These are phyloP conservation scores for Beta lomatogona DNA, from an alignment of 179 eudicot genomes.

Conservation along the genomic window DNA sequence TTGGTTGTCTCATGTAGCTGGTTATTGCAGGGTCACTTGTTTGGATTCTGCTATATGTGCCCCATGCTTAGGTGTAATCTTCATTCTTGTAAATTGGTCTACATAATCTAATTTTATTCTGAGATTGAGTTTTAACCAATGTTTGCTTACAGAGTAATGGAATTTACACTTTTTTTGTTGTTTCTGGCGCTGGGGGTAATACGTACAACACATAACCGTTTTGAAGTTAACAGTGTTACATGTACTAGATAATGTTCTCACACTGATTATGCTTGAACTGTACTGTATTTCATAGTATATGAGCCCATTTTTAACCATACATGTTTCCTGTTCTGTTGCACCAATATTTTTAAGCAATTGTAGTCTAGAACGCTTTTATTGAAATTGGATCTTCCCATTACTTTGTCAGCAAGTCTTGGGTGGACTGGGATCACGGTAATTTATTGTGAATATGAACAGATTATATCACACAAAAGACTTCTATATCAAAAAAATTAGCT, in stretches of 20 bases:
- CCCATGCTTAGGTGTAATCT: background rate
- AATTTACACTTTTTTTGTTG: background rate
- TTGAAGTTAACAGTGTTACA: background rate
- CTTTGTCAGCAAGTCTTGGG: too few species aligned
- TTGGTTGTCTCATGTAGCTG: conserved; percentile 79
- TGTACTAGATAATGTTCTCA: background rate
- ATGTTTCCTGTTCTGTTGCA: too few species aligned
- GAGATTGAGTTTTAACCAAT: conserved; percentile 1
- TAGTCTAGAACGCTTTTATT: too few species aligned
- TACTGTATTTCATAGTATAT: too few species aligned
- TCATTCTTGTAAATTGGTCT: background rate
- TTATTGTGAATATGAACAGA: too few species aligned
- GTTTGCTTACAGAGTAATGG: background rate
- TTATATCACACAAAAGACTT: too few species aligned
- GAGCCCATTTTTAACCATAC: too few species aligned
- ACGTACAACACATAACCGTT: background rate
- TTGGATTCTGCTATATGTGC: background rate
- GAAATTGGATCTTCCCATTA: too few species aligned
- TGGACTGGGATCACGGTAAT: too few species aligned
- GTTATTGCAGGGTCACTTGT: background rate
- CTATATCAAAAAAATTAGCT: too few species aligned
- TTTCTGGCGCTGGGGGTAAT: background rate
- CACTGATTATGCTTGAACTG: too few species aligned
- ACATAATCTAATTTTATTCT: background rate
- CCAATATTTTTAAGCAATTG: too few species aligned